Base-by-base conservation (phyloP, 768 basidiomycete species). In the Xerocomellus amylosporus region DNA sequence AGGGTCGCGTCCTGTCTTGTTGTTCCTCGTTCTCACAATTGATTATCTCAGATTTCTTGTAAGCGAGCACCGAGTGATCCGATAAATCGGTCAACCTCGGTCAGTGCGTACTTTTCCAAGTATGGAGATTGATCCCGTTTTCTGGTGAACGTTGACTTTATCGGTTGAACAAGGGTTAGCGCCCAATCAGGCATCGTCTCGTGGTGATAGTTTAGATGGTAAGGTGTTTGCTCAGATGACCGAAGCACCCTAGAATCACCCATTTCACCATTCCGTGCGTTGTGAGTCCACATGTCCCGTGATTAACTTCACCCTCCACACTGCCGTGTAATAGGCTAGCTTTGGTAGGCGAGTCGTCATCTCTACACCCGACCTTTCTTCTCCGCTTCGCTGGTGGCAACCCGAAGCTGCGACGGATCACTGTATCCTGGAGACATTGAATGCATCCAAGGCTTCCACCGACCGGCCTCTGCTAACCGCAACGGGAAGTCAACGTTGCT, bases 1-100 rank as follows among this genome's bases (percentile, higher is more conserved):
- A 77, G 73, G 31, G 48, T 47, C 40, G 20, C 28, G 30, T 46
- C 38, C 19, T 50, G 39, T 43, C 20, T 19, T 48, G 41, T 56
- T 41, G 49, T 49, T 31, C 28, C 17, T 28, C 2, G 26, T 38
- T 55, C 47, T 53, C 40, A 40, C 39, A 49, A 22, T 45, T 43
- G 19, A 30, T 30, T 44, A 39, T 19, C 41, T 59, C 58, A 60
- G 45, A 49, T 45, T 24, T 44, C 19, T 33, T 58, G 53, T 64
- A 58, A 51, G 44, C 17, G 24, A 53, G 41, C 42, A 15, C 14
- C 45, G 57, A 55, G 55, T 45, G 51, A 44, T 52, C 45, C 51
- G 19, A 47, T 43, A 17, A 40, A 36, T 15, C 39, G 17, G n/a
- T 47, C 45, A 12, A 20, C n/a, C 31, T 37, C 14, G 31, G 48